Percentiles rank a stretch among this genome's conserved stretches.
Conservation (phyloP, 2,329 filamentous ascomycete genomes). For the Beauveria pseudobassiana region DNA sequence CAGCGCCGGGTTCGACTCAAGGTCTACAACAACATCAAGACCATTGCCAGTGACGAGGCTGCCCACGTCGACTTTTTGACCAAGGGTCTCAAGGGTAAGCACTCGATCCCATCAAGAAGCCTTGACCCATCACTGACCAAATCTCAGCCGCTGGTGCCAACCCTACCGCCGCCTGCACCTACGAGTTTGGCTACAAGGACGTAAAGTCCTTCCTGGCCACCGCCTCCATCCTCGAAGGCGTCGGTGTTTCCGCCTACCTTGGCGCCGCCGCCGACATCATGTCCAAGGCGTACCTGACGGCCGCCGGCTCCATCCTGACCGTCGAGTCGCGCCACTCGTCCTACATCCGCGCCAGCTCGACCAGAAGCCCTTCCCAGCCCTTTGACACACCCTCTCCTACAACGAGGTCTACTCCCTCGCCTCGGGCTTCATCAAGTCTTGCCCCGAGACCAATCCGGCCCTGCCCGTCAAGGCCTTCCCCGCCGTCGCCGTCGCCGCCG, state of each 20-base stretch:
- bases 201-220: conserved; percentile 61
- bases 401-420: conserved; percentile 67
- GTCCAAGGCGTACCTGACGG: conserved; percentile 51
- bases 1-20: conserved; percentile 48
- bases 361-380: conserved; percentile 51
- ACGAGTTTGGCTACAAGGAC: conserved; percentile 64
- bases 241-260: conserved; percentile 67
- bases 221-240: conserved; percentile 62
- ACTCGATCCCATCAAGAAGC: conserved; percentile 22
- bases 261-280: conserved; percentile 61
- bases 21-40: conserved; percentile 53
- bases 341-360: conserved; percentile 57
- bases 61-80: conserved; percentile 30
- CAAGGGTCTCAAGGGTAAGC: conserved; percentile 18
- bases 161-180: conserved; percentile 62
- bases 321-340: conserved; percentile 69
- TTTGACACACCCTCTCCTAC: conserved; percentile 65
- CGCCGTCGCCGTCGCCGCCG: conserved; percentile 33
- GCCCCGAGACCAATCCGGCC: conserved; percentile 54
- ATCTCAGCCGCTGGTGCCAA: conserved; percentile 55
- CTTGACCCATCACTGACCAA: conserved; percentile 28
- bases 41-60: conserved; percentile 55
- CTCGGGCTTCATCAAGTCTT: conserved; percentile 63
- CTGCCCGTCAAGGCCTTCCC: conserved; percentile 58
- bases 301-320: conserved; percentile 63